Evolutionary conservation across 768 basidiomycete species (phyloP), one percentile per base, ranked within the genome.

Genomic region (Trametes coccinea): DNA sequence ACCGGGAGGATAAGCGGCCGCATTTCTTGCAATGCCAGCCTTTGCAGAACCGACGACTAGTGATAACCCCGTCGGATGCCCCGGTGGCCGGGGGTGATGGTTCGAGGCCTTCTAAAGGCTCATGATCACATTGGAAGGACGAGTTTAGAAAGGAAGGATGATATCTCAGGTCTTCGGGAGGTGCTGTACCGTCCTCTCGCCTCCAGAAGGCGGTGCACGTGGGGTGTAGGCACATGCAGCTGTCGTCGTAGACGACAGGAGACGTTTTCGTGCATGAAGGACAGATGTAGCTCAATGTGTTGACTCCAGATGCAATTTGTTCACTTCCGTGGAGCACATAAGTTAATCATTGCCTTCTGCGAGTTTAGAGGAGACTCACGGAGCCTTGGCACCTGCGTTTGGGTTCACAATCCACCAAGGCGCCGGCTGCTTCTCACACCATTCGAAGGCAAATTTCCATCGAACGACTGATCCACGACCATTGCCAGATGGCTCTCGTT

Each of bases 371-470:
- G 3, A n/a, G 7, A 53, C 41, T 63, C n/a, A 57, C 60, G 59
- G 43, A 30, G 29, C 43, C 3, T 5, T 53, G 4, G 30, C 30
- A 13, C 13, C 11, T 37, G 34, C 34, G 34, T 9, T 16, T 27
- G 4, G 17, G 48, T 29, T 7, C 14, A 34, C 27, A 66, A 40
- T 22, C 82, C 83, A 84, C 83, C 83, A 84, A 1, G 82, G 82
- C 41, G 72, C 66, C 5, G 74, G 89, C 76, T 93, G 92, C 45
- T 78, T 81, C 61, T 86, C 82, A 64, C 89, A 90, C 90, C 91
- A 93, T 66, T 88, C 87, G 65, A 93, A 93, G 4, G 87, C 86
- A 67, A 93, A 92, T 70, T 93, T 93, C 70, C 84, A 90, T 6
- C 91, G 79, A 11, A 90, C 80, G n/a, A 90, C 83, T n/a, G 73